Conservation (phyloP, 2,329 filamentous ascomycete species). For the Talaromyces rugulosus region DNA sequence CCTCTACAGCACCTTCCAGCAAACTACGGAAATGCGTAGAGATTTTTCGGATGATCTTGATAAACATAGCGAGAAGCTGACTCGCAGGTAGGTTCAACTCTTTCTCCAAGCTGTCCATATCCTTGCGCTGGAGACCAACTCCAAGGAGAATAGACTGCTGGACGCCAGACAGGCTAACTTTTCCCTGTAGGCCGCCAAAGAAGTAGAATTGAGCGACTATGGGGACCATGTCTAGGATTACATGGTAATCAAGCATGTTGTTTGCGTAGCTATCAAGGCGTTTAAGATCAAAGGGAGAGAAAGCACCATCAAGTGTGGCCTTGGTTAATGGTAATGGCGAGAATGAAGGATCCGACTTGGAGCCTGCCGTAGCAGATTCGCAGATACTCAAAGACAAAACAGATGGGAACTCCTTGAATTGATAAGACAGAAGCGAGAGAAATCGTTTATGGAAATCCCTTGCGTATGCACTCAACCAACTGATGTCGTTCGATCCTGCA, state of each 20-base stretch:
- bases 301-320: constrained; percentile 66
- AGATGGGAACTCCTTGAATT: constrained; percentile 79
- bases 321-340: constrained; percentile 61
- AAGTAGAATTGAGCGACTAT: constrained; percentile 81
- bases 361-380: constrained; percentile 72
- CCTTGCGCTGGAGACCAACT: constrained; percentile 85
- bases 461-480: constrained; percentile 87
- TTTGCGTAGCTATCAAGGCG: constrained; percentile 92
- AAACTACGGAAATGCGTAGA: constrained; percentile 71
- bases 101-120: constrained; percentile 71
- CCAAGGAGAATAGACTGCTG: constrained; percentile 87
- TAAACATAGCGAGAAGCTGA: constrained; percentile 92
- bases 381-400: constrained; percentile 80
- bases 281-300: constrained; percentile 93
- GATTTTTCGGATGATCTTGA: constrained; percentile 90
- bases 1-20: constrained; percentile 68
- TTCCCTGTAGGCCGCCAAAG: constrained; percentile 63
- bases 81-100: constrained; percentile 70
- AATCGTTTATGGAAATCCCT: constrained; percentile 95
- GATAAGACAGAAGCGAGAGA: constrained; percentile 81
- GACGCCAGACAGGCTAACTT: constrained; percentile 70
- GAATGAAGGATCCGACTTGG: constrained; percentile 60
- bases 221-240: constrained; percentile 89
- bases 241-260: constrained; percentile 96
- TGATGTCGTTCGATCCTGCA: constrained; percentile 58